Percentiles rank a stretch among this genome's conserved stretches.
These are phyloP conservation scores for Orobanche coerulescens DNA, from an alignment of 257 asterid genomes.

Conservation along the genomic window DNA sequence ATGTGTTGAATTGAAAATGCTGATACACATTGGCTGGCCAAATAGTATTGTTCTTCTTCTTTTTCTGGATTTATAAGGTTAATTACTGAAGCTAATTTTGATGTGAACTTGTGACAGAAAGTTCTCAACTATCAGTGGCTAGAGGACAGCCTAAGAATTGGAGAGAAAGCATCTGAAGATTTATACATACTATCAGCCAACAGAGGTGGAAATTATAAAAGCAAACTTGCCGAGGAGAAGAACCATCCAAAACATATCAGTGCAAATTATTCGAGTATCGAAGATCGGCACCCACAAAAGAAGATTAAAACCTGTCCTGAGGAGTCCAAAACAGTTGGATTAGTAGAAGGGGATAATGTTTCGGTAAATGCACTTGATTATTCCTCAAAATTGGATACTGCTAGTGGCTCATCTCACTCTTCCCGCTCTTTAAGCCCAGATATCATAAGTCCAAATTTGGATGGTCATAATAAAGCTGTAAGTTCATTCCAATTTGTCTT, in stretches of 20 bases:
- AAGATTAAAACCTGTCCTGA: slow-evolving; percentile 40
- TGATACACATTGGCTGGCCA: neutral
- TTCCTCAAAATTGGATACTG: slow-evolving; percentile 27
- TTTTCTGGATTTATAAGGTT: neutral
- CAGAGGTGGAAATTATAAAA: slow-evolving; percentile 17
- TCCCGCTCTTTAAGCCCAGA: slow-evolving; percentile 45
- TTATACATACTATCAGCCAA: slow-evolving; percentile 40
- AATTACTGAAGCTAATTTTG: slow-evolving; percentile 5
- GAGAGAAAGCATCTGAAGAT: slow-evolving; percentile 61
- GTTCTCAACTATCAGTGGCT: slow-evolving; percentile 72
- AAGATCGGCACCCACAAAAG: slow-evolving; percentile 32
- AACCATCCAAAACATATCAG: slow-evolving; percentile 20
- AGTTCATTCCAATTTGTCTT: slow-evolving; percentile 17
- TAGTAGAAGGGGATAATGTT: slow-evolving; percentile 20
- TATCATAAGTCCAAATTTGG: slow-evolving; percentile 32
- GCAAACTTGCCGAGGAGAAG: slow-evolving; percentile 22
- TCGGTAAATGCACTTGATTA: slow-evolving; percentile 18
- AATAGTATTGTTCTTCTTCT: neutral
- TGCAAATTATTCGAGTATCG: slow-evolving; percentile 23
- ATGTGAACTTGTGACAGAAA: slow-evolving; percentile 39
- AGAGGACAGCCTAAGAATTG: slow-evolving; percentile 72
- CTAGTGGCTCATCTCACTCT: slow-evolving; percentile 35
- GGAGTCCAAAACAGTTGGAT: slow-evolving; percentile 28
- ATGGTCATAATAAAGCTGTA: slow-evolving; percentile 38
- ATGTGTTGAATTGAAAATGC: neutral